Base-by-base conservation (phyloP, 805 yeast species). In the Saccharomycopsis sp. region DNA sequence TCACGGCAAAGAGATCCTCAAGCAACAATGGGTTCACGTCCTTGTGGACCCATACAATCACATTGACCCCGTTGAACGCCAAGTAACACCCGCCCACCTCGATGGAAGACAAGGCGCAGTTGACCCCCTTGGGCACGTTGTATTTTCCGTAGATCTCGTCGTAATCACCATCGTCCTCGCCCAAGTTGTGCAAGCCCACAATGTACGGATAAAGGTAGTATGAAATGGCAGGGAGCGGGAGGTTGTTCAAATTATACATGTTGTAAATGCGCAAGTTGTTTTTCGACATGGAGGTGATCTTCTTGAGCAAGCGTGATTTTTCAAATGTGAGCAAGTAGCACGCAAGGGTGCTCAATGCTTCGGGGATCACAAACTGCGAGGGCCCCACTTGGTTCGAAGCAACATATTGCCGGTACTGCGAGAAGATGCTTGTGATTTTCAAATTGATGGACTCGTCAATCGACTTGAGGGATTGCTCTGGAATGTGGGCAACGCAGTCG, bases 161-260 rank as follows among this genome's bases (percentile, higher is more conserved):
- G 20, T 54, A 61, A 4, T 64, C 63, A 32, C 77, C 75, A 47
- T 84, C 94, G 1, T 62, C 63, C 7, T 72, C 80, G 2, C 61
- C 60, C 43, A 84, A 58, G 3, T 72, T 67, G 56, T 87, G 95
- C 19, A 89, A 58, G 30, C 82, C 83, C 23, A 82, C 67, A 42
- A 89, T 64, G 8, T 81, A 76, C 1, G 98, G 97, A 53, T 88
- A 92, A 29, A 92, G 65, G 47, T 75, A 77, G 45, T 71, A 71
- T 17, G 77, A 62, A 16, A 88, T 62, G 38, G 68, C 67, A 17
- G 72, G 75, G 12, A 80, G 56, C 3, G 81, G 71, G 56, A 73
- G 64, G 5, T 68, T 61, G 50, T 71, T 64, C 54, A 85, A 62
- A 34, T 64, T 60, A 45, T 65, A 68, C 38, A 71, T 63, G 36